Conservation (phyloP, 345 rosid genomes). For the Eucalyptus sideroxylon region DNA sequence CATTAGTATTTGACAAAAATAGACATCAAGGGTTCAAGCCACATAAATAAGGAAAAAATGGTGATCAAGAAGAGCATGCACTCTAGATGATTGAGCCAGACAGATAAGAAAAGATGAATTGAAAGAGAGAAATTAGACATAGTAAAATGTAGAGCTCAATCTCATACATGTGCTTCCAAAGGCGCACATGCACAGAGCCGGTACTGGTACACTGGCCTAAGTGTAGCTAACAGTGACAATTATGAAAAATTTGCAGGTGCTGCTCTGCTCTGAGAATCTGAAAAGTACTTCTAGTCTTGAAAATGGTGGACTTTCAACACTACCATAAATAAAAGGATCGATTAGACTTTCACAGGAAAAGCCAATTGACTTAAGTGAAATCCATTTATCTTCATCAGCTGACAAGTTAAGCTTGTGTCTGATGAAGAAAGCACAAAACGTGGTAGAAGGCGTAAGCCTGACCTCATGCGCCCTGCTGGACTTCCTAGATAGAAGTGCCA, state of each 20-base stretch:
- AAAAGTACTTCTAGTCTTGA: neutral
- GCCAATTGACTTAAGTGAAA: neutral
- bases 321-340: neutral
- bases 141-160: neutral
- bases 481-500: neutral
- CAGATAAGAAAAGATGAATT: neutral
- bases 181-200: neutral
- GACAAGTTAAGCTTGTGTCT: neutral
- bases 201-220: neutral
- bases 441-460: neutral
- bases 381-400: neutral
- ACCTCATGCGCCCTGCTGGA: neutral
- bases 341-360: neutral
- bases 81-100: neutral
- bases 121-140: neutral
- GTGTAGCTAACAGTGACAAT: neutral
- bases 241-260: neutral
- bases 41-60: neutral
- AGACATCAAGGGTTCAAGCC: neutral
- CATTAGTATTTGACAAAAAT: neutral
- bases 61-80: neutral
- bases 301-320: neutral
- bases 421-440: neutral
- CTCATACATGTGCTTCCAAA: neutral
- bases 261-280: neutral